These are phyloP conservation scores for Epichloe hybrida DNA, from an alignment of 2,329 filamentous ascomycete species.

Conservation along the genomic window DNA sequence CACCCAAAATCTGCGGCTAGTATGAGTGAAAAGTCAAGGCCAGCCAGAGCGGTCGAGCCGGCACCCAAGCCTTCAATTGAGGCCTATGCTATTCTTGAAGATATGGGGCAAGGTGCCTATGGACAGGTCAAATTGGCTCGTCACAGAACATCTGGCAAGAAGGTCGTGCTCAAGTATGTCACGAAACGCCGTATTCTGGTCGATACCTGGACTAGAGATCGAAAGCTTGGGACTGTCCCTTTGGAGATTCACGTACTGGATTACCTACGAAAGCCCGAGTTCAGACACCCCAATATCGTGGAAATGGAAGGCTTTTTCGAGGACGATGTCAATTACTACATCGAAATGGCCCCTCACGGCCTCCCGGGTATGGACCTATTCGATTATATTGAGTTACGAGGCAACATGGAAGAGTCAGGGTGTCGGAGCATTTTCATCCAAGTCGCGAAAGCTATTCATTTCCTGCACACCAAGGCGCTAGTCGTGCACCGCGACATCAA, in stretches of 20 bases:
- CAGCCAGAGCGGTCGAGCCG: conserved; percentile 23
- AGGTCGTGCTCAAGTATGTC: conserved; percentile 93
- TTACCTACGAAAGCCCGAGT: conserved; percentile 65
- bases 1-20: conserved; percentile 19
- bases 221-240: conserved; percentile 83
- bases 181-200: conserved; percentile 94
- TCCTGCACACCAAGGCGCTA: conserved; percentile 77
- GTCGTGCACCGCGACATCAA: conserved; percentile 98
- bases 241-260: conserved; percentile 95
- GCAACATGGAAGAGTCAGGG: conserved; percentile 92
- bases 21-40: conserved; percentile 19
- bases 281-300: conserved; percentile 55
- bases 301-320: conserved; percentile 64
- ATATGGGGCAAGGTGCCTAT: conserved; percentile 97
- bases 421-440: conserved; percentile 92
- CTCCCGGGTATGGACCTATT: conserved; percentile 97
- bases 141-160: conserved; percentile 66
- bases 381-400: conserved; percentile 92
- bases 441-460: conserved; percentile 77
- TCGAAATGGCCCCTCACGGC: conserved; percentile 93
- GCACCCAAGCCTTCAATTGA: conserved; percentile 67
- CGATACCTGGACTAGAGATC: conserved; percentile 94
- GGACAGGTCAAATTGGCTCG: conserved; percentile 92
- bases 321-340: conserved; percentile 90
- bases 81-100: conserved; percentile 85